Evolutionary conservation across 2,329 filamentous ascomycete species (phyloP).

Genomic region (Diaporthe aspalathi): DNA sequence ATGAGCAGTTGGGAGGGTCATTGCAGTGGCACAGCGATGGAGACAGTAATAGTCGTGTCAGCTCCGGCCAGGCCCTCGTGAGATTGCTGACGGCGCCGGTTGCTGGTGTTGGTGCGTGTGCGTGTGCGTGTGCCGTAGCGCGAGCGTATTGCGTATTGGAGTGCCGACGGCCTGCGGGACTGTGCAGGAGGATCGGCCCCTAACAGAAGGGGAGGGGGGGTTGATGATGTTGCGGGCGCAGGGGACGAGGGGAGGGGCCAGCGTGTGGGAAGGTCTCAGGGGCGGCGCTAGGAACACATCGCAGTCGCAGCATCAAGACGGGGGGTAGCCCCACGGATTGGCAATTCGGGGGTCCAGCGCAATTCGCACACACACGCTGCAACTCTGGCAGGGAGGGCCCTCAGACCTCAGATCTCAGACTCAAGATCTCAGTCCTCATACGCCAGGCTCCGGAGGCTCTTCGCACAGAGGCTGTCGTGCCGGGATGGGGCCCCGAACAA

Average conservation of each 20-base stretch:
- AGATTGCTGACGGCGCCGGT: constrained; percentile 25
- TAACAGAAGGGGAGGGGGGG: too few relatives aligned
- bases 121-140: constrained; percentile 8
- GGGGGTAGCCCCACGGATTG: constrained; percentile 28
- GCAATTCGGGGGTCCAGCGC: constrained; percentile 27
- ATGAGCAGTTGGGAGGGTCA: constrained; percentile 25
- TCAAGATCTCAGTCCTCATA: neutral
- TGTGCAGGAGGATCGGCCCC: constrained; percentile 20
- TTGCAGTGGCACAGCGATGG: constrained; percentile 31
- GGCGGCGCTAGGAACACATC: constrained; percentile 36
- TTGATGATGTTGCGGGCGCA: neutral
- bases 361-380: constrained; percentile 15
- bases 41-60: constrained; percentile 24
- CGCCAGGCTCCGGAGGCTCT: neutral
- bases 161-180: neutral
- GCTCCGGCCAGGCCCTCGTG: constrained; percentile 7
- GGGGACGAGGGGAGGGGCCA: neutral
- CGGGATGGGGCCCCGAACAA: constrained; percentile 18
- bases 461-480: constrained; percentile 9
- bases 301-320: constrained; percentile 29
- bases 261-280: constrained; percentile 26
- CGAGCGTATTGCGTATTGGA: constrained; percentile 30
- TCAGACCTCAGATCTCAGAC: neutral
- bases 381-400: constrained; percentile 3
- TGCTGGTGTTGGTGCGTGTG: neutral